phyloP scores from a whole-genome alignment of 2,329 filamentous ascomycete genomes.

The Colletotrichum sp. region DNA sequence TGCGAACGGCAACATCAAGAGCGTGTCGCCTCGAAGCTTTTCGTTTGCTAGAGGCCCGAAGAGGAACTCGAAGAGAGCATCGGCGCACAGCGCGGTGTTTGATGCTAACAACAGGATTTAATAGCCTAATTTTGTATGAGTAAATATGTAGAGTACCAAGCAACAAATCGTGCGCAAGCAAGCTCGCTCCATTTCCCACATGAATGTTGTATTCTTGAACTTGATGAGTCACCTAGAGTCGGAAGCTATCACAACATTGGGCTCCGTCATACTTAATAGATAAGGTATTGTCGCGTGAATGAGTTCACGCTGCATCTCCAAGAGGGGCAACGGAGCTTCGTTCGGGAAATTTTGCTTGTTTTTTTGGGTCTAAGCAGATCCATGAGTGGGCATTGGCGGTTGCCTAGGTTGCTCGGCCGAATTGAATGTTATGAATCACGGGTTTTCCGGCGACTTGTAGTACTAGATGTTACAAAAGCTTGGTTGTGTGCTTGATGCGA shows the following conservation, averaged over 20 bases:
- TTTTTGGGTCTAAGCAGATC: not conserved
- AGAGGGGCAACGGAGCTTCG: not conserved
- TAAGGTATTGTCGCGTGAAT: not conserved
- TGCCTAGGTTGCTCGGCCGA: not conserved
- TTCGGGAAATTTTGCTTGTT: not conserved
- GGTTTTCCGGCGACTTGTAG: not conserved
- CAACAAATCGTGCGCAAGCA: not conserved
- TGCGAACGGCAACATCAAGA: not conserved
- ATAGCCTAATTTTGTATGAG: not conserved
- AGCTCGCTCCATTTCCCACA: not conserved
- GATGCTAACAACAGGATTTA: not conserved
- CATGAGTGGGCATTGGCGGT: not conserved
- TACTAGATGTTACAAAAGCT: not conserved
- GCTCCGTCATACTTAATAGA: not conserved
- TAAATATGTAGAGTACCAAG: not conserved
- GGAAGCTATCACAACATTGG: not conserved
- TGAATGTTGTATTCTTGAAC: not conserved
- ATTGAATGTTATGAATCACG: not conserved
- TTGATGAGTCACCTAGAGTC: not conserved
- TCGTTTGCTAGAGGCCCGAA: not conserved
- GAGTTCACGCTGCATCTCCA: not conserved
- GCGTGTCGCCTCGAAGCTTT: not conserved
- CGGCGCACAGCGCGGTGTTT: not conserved
- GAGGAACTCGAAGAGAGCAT: not conserved
- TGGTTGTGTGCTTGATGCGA: not conserved